These are phyloP conservation scores for Prunella vulgaris DNA, from an alignment of 257 asterid genomes.

Conservation along the genomic window DNA sequence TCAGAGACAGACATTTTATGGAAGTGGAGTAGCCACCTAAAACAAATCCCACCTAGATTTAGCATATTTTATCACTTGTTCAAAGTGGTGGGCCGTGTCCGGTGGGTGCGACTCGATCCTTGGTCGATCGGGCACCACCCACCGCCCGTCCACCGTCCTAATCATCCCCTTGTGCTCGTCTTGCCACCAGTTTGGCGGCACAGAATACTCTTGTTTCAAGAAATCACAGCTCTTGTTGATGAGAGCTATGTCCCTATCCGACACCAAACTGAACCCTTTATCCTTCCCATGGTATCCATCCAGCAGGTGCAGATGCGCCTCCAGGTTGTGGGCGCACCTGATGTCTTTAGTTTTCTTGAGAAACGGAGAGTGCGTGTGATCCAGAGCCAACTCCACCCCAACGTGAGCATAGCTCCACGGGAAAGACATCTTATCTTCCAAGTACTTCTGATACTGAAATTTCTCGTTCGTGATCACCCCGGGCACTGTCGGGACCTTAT, in stretches of 20 bases:
- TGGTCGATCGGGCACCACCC: conserved; percentile 67
- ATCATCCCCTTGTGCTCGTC: conserved; percentile 83
- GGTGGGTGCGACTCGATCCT: conserved; percentile 64
- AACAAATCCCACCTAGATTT: conserved; percentile 32
- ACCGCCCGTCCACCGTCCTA: conserved; percentile 48
- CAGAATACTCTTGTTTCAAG: conserved; percentile 44
- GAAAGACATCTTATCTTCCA: conserved; percentile 45
- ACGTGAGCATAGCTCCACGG: conserved; percentile 92
- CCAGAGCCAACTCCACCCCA: conserved; percentile 53
- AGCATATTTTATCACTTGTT: conserved; percentile 58
- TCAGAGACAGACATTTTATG: background rate
- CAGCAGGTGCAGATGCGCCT: conserved; percentile 59
- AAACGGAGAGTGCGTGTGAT: conserved; percentile 53
- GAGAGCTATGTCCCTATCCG: conserved; percentile 55
- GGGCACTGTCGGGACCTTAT: conserved; percentile 62
- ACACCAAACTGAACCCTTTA: conserved; percentile 24
- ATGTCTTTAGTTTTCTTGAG: conserved; percentile 38
- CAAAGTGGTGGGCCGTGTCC: conserved; percentile 78
- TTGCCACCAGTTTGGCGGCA: conserved; percentile 78
- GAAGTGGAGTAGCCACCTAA: conserved; percentile 17
- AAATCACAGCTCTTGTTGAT: conserved; percentile 62
- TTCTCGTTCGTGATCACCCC: conserved; percentile 70
- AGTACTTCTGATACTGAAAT: conserved; percentile 46
- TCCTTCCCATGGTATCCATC: conserved; percentile 63
- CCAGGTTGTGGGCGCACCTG: conserved; percentile 53